Conservation (phyloP, 371 early-diverging fungal species). For the Syncephalastrum contaminatum region DNA sequence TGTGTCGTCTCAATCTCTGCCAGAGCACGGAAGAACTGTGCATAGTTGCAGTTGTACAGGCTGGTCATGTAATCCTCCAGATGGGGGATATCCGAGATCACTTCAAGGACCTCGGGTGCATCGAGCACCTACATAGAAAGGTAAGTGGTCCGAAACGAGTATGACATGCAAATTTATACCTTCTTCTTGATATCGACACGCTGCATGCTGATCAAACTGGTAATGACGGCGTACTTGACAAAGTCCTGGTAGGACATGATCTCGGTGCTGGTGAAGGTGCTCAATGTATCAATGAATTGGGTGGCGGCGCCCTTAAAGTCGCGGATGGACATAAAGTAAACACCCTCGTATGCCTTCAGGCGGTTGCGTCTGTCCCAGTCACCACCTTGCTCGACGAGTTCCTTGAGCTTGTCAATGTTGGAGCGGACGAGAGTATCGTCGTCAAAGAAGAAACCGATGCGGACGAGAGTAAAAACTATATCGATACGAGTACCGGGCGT, state of each 20-base stretch:
- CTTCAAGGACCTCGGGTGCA: conserved; percentile 97
- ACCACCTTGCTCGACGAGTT: conserved; percentile 95
- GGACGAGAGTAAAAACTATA: conserved; percentile 86
- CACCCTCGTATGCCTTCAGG: conserved; percentile 97
- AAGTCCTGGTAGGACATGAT: conserved; percentile 97
- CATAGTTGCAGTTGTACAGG: conserved; percentile 93
- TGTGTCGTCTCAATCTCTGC: conserved; percentile 56
- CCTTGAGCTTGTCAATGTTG: conserved; percentile 80
- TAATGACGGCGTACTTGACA: conserved; percentile 93
- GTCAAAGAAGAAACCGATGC: conserved; percentile 93
- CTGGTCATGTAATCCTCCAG: conserved; percentile 84
- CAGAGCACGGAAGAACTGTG: conserved; percentile 84
- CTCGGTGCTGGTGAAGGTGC: conserved; percentile 98
- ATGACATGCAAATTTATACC: conserved; percentile 37
- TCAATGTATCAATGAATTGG: conserved; percentile 91
- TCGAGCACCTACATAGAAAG: conserved; percentile 71
- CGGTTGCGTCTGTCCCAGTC: conserved; percentile 99
- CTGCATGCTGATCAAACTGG: conserved; percentile 84
- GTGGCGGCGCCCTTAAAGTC: conserved; percentile 93
- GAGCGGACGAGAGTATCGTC: conserved; percentile 79
- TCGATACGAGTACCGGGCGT: conserved; percentile 93
- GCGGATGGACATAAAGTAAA: conserved; percentile 90
- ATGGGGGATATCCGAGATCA: conserved; percentile 86
- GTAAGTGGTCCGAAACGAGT: background rate
- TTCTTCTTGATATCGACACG: conserved; percentile 94